These are phyloP conservation scores for Ensete glaucum DNA, from an alignment of 176 grass and related monocot genomes.

Conservation along the genomic window DNA sequence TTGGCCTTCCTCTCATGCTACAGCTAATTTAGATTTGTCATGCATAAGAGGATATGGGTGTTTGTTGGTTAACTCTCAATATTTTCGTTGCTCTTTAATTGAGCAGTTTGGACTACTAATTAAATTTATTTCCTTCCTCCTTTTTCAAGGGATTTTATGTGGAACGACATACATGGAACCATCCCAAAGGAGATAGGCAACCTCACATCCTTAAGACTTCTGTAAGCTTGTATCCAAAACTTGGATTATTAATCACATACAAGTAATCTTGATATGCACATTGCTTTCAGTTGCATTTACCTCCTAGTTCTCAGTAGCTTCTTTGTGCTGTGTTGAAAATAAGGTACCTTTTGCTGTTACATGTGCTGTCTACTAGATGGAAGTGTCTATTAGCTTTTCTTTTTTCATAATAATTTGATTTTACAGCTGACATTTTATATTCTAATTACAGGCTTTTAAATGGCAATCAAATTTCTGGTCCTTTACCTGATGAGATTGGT, in stretches of 20 bases:
- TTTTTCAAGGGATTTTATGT: constrained; percentile 84
- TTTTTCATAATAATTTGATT: background rate
- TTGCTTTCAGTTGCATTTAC: background rate
- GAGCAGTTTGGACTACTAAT: constrained; percentile 11
- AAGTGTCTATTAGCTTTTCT: no score
- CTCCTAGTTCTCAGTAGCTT: background rate
- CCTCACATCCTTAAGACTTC: constrained; percentile 47
- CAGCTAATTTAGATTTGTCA: background rate
- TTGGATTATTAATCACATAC: background rate
- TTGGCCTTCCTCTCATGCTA: constrained; percentile 1
- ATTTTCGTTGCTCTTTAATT: background rate
- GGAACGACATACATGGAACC: constrained; percentile 81
- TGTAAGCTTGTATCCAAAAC: constrained; percentile 40
- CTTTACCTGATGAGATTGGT: constrained; percentile 80
- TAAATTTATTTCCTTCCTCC: constrained; percentile 6
- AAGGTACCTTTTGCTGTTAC: background rate
- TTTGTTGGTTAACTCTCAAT: background rate
- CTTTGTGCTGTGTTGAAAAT: background rate
- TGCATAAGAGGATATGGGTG: background rate
- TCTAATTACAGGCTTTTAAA: constrained; percentile 62
- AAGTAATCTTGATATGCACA: constrained; percentile 2
- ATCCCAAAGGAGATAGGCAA: constrained; percentile 92
- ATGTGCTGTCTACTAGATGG: background rate
- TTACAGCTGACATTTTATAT: background rate
- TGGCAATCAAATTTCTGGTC: constrained; percentile 68